Percentiles rank a stretch among this genome's conserved stretches.
Evolutionary conservation across 176 grass and related monocot genomes (phyloP).

Genomic region (Avena sativa): DNA sequence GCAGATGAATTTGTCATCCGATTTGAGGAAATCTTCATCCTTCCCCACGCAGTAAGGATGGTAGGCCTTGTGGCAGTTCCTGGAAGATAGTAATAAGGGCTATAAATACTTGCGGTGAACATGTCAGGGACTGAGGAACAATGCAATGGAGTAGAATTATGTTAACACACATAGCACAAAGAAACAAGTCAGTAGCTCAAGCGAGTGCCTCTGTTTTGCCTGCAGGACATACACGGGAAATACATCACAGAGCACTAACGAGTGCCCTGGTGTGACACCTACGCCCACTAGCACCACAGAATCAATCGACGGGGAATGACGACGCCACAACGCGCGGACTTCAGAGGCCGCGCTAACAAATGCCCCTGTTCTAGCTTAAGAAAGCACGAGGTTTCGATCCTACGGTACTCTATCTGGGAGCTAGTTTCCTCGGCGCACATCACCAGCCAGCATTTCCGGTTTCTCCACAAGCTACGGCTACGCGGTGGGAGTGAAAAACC

Average conservation of each 20-base stretch:
- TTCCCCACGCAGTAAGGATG: conserved; percentile 69
- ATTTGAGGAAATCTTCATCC: conserved; percentile 64
- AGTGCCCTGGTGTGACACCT: not conserved
- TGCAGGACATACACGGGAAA: not conserved
- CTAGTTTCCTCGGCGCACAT: not conserved
- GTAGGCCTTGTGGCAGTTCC: conserved; percentile 90
- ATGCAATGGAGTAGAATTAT: not conserved
- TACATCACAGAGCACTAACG: not conserved
- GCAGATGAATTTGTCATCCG: conserved; percentile 74
- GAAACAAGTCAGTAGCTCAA: not conserved
- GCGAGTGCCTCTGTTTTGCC: not conserved
- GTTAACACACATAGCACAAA: not conserved
- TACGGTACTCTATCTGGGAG: not conserved
- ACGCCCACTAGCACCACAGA: not conserved
- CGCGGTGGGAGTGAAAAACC: not conserved
- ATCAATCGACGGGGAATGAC: not conserved
- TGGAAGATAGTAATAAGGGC: conserved; percentile 43
- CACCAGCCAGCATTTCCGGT: not conserved
- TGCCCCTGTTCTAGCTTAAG: not conserved
- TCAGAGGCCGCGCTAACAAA: not conserved
- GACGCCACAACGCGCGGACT: no score
- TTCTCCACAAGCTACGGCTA: not conserved
- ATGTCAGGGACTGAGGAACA: not conserved
- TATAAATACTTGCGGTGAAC: not conserved
- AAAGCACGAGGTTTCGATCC: not conserved